phyloP scores from a whole-genome alignment of 352 stramenopile species.

The Pythium scleroteichum region DNA sequence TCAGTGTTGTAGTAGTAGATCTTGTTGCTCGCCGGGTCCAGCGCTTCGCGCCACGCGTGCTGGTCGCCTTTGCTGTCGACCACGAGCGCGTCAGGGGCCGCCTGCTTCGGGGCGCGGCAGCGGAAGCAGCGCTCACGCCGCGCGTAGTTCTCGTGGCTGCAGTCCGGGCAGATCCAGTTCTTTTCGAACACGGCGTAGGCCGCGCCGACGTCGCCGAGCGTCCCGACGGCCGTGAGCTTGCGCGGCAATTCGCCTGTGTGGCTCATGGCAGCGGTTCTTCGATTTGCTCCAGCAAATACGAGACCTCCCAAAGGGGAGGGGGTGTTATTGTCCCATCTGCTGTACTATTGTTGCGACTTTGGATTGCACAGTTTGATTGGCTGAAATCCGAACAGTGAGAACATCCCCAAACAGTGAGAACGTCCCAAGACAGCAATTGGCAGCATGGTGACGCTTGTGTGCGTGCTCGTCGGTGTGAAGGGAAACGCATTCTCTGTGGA shows the following conservation, averaged over 20 bases:
- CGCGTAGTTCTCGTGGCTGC: constrained; percentile 87
- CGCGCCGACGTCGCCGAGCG: constrained; percentile 77
- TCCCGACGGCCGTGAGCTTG: constrained; percentile 77
- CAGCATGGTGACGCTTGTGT: too few relatives aligned
- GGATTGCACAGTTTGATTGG: too few relatives aligned
- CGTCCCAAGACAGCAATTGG: too few relatives aligned
- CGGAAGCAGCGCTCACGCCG: constrained; percentile 71
- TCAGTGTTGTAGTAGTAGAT: constrained; percentile 94
- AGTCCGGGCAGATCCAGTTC: constrained; percentile 88
- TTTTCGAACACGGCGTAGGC: constrained; percentile 89
- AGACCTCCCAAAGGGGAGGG: too few relatives aligned
- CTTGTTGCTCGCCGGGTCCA: constrained; percentile 88
- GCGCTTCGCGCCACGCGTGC: constrained; percentile 88
- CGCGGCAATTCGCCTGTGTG: constrained; percentile 40
- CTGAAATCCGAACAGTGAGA: too few relatives aligned
- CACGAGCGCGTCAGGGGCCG: constrained; percentile 56
- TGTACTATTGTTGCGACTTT: too few relatives aligned
- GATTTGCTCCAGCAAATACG: too few relatives aligned
- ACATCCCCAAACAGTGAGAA: too few relatives aligned
- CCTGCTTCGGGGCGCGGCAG: constrained; percentile 79
- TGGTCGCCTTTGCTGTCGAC: constrained; percentile 47
- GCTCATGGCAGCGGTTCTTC: too few relatives aligned
- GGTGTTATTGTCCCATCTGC: too few relatives aligned
- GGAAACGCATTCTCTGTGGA: too few relatives aligned
- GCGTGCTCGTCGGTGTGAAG: too few relatives aligned